These are phyloP conservation scores for Heteromeles arbutifolia DNA, from an alignment of 306 rosid genomes.

Conservation along the genomic window DNA sequence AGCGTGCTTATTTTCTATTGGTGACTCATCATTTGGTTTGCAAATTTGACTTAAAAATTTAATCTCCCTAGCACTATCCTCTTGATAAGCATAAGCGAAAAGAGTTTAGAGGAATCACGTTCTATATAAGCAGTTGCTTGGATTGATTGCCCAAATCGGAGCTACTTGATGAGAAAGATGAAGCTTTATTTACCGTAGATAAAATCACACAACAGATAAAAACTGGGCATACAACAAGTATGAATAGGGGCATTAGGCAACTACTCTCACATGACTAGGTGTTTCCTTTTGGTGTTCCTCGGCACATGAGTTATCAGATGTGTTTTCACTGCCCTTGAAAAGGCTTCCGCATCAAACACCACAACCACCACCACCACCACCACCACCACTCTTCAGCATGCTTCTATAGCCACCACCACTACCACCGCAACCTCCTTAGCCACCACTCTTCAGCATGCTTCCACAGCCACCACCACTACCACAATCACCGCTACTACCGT, in stretches of 20 bases:
- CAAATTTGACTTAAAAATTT: no score
- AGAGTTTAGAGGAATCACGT: no score
- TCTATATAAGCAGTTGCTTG: no score
- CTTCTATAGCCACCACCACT: conserved; percentile 37
- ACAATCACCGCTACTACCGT: conserved; percentile 23
- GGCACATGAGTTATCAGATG: conserved; percentile 19
- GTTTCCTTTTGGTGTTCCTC: conserved; percentile 21
- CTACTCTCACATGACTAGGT: conserved; percentile 13
- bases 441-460: conserved; percentile 16
- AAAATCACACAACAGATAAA: no score
- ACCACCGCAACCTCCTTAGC: conserved; percentile 7
- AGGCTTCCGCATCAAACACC: conserved; percentile 26
- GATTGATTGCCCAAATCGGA: no score
- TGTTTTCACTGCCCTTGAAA: conserved; percentile 7
- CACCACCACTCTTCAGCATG: conserved; percentile 27
- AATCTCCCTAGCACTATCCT: no score
- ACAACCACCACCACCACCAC: conserved; percentile 19
- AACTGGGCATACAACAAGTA: no score
- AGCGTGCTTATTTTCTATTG: no score
- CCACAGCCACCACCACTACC: conserved; percentile 23
- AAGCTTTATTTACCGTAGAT: no score
- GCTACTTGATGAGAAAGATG: no score
- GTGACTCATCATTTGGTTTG: no score
- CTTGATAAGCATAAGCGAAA: no score
- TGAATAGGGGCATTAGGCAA: conserved; percentile 3